Evolutionary conservation across 768 basidiomycete genomes (phyloP), one percentile per base, ranked within the genome.

Genomic region (Serendipita vermifera): DNA sequence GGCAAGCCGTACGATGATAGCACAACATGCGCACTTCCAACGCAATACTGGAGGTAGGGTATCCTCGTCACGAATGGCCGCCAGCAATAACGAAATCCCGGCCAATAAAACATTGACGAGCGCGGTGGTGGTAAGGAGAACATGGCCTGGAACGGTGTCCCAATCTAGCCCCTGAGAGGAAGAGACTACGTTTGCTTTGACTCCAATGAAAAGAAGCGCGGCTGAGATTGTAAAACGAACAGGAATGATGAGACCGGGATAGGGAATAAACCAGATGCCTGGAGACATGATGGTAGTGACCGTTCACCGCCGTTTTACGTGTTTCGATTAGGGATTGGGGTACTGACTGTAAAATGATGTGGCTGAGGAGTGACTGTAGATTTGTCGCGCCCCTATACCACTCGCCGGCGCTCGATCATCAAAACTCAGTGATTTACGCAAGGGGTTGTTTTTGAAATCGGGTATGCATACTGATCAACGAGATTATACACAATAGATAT

Each of bases 21-120:
- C 46, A 26, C 15, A 51, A 6, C 24, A 6, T 6, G 46, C 46
- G 31, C 46, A 51, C 2, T 51, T 29, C 46, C 46, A 51, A 26
- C 46, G 46, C 5, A 29, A 26, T 29, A 15, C n/a, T 7, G 46
- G 46, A 51, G 46, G 46, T 7, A 51, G 46, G 15, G 24, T 20
- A n/a, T 51, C 27, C 31, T 51, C 46, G 46, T 51, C 46, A 26
- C 46, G 24, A 29, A 51, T 51, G 46, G n/a, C 3, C n/a, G 20
- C 46, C 9, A 51, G 9, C 4, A 51, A 22, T 7, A 51, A 29
- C 46, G 46, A 51, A 15, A 51, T 7, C 6, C 15, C 5, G 27
- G 46, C 46, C 20, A 20, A 29, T 7, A 51, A 5, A 7, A 17
- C n/a, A 29, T 29, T 51, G 46, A 2, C n/a, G 46, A 51, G 15